Percentiles rank a stretch among this genome's conserved stretches.
phyloP scores from a whole-genome alignment of 768 basidiomycete genomes.

The Mycena metata region DNA sequence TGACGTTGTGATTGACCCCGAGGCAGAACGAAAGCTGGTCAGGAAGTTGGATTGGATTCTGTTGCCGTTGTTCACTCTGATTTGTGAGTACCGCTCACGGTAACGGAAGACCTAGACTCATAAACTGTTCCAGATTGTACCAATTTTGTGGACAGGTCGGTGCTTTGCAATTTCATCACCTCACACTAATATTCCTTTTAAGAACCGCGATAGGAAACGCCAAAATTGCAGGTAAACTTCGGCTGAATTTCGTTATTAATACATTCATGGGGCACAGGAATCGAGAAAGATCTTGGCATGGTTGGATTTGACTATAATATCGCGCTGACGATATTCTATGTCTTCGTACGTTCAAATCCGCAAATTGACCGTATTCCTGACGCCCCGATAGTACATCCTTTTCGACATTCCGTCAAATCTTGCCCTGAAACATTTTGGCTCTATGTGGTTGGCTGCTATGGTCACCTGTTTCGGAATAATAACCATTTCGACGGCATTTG shows the following conservation, averaged over 20 bases:
- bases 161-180: background rate
- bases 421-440: conserved; percentile 56
- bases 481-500: conserved; percentile 56
- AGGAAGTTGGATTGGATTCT: conserved; percentile 52
- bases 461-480: conserved; percentile 54
- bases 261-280: conserved; percentile 36
- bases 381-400: conserved; percentile 48
- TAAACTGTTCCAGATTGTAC: conserved; percentile 45
- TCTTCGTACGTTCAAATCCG: conserved; percentile 44
- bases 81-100: conserved; percentile 49
- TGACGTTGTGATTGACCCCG: conserved; percentile 44
- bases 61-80: conserved; percentile 55
- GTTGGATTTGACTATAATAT: conserved; percentile 57
- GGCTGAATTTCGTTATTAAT: no score
- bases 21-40: conserved; percentile 51
- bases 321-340: conserved; percentile 57
- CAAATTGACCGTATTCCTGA: background rate
- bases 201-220: conserved; percentile 50
- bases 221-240: conserved; percentile 48
- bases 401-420: conserved; percentile 60
- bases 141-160: conserved; percentile 56
- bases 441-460: conserved; percentile 54
- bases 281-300: conserved; percentile 59
- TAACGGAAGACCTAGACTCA: conserved; percentile 4
- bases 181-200: background rate